Base-by-base conservation (phyloP, 169 alveolate species). In the Plasmodium inui region DNA sequence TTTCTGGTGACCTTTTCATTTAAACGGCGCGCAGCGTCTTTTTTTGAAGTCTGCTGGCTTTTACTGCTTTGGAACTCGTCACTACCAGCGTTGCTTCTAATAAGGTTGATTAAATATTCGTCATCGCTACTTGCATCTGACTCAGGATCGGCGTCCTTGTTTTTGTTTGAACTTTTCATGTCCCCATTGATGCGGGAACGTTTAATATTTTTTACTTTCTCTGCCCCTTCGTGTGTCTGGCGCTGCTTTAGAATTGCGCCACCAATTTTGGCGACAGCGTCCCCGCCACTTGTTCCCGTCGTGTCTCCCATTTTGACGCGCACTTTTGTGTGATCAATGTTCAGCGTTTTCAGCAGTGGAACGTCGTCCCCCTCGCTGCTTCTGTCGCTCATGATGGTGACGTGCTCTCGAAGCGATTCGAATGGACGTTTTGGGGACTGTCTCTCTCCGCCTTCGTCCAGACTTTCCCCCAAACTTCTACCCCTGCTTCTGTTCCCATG, bases 81-180 rank as follows among this genome's bases (percentile, higher is more conserved):
- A 67, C 76, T 67, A 22, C 19, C 70, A 50, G 57, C 39, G 71
- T 83, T 30, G 9, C 50, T 71, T 19, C 70, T 83, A 67, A 73
- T 55, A 30, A 73, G 34, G 30, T 30, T 79, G 41, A 88, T 28
- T 41, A 88, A 61, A 50, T 17, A 80, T 78, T 78, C 90, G 32
- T 88, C 94, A 55, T 88, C 94, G 55, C 94, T 88, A 30, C 94
- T 88, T 88, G 71, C 53, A 19, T 32, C 70, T 50, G 71, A 19
- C 72, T 50, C 93, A 9, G 22, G 19, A n/a, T 57, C 26, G 39
- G 26, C 70, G 17, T 34, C 37, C 67, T 26, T 55, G 26, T 26
- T 79, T 55, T 78, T 78, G 39, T 37, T 22, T 17, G 19, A 22
- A 61, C 53, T 14, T 17, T 19, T 14, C 7, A 32, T 32, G 4